Conservation (phyloP, 202 grass and related monocot species). For the Elaeis oleifera region DNA sequence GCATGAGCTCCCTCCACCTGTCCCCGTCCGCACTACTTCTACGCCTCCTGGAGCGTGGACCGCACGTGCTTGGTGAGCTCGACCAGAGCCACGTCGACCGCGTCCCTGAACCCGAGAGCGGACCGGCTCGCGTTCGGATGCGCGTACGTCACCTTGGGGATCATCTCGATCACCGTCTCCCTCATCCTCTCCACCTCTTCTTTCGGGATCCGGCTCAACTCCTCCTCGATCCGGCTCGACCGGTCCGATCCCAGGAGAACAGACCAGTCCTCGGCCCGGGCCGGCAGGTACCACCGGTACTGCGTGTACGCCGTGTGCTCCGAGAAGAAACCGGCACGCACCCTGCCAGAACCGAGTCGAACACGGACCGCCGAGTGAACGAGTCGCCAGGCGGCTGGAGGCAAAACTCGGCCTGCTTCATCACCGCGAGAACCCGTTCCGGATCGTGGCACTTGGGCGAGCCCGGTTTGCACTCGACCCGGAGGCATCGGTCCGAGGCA, state of each 20-base stretch:
- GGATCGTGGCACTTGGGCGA: slow-evolving; percentile 11
- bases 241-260: slow-evolving; percentile 5
- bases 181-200: slow-evolving; percentile 25
- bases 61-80: slow-evolving; percentile 19
- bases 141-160: slow-evolving; percentile 21
- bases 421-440: slow-evolving; percentile 17
- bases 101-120: slow-evolving; percentile 21
- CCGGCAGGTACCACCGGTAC: slow-evolving; percentile 27
- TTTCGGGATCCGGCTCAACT: slow-evolving; percentile 19
- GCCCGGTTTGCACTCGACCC: slow-evolving; percentile 21
- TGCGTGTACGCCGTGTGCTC: slow-evolving; percentile 33
- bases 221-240: slow-evolving; percentile 12
- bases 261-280: slow-evolving; percentile 14
- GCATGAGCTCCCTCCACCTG: too few relatives aligned
- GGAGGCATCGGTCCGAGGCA: slow-evolving; percentile 15
- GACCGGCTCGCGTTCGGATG: slow-evolving; percentile 16
- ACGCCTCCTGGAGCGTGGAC: background rate
- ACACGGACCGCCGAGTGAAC: slow-evolving; percentile 26
- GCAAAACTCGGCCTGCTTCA: slow-evolving; percentile 27
- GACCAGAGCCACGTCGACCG: slow-evolving; percentile 25
- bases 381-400: slow-evolving; percentile 30
- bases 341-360: slow-evolving; percentile 34
- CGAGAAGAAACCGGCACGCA: slow-evolving; percentile 44
- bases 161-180: slow-evolving; percentile 22
- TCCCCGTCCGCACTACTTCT: background rate